phyloP scores from a whole-genome alignment of 1,139 yeast genomes.

The Pichia norvegensis region DNA sequence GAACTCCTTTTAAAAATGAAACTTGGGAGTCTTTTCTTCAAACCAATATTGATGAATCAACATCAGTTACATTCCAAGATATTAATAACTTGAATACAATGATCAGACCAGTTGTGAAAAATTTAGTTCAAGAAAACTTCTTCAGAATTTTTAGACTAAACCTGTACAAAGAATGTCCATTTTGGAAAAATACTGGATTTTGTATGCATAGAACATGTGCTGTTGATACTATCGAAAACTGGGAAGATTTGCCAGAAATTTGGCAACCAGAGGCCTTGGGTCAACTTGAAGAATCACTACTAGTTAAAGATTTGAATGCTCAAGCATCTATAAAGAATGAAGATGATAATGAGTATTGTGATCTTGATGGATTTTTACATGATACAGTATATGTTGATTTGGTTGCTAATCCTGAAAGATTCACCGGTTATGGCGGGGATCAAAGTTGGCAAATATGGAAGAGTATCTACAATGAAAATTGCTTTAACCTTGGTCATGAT shows the following conservation, averaged over 20 bases:
- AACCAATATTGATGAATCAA: slow-evolving; percentile 23
- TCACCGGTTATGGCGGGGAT: slow-evolving; percentile 91
- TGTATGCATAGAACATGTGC: slow-evolving; percentile 95
- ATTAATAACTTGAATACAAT: slow-evolving; percentile 43
- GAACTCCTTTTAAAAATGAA: slow-evolving; percentile 24
- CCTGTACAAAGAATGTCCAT: slow-evolving; percentile 80
- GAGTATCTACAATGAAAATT: slow-evolving; percentile 85
- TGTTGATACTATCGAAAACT: slow-evolving; percentile 58
- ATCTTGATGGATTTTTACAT: slow-evolving; percentile 31
- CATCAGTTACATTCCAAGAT: slow-evolving; percentile 45
- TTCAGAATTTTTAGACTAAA: slow-evolving; percentile 85
- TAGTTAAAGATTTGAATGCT: slow-evolving; percentile 19
- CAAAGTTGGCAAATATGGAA: slow-evolving; percentile 92
- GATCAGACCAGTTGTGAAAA: slow-evolving; percentile 46
- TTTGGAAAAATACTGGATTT: slow-evolving; percentile 72
- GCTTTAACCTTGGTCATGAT: slow-evolving; percentile 51
- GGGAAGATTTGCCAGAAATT: slow-evolving; percentile 63
- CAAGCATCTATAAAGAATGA: slow-evolving; percentile 18
- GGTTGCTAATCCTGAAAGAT: slow-evolving; percentile 86
- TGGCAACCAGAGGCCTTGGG: slow-evolving; percentile 75
- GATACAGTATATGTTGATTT: slow-evolving; percentile 78
- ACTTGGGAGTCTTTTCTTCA: slow-evolving; percentile 18
- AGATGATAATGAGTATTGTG: slow-evolving; percentile 38
- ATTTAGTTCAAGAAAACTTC: slow-evolving; percentile 60
- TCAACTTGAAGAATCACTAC: slow-evolving; percentile 35